phyloP scores from a whole-genome alignment of 805 yeast species.

The Candida coleopterorum region DNA sequence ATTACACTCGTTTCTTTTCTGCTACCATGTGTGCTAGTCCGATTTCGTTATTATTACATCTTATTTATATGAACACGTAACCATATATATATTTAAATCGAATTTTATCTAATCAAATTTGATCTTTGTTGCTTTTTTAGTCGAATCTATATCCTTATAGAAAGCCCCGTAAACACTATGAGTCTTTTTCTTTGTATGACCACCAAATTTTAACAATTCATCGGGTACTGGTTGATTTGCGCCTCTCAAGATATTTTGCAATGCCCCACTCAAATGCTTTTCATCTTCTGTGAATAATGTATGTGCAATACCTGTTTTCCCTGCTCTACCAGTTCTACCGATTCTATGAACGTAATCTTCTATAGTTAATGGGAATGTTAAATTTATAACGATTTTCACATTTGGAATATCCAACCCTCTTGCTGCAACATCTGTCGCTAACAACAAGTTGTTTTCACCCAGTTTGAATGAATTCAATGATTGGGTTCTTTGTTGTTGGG shows the following conservation, averaged over 20 bases:
- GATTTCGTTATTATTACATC: no score
- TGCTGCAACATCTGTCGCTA: conserved; percentile 98
- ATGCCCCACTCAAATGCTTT: conserved; percentile 91
- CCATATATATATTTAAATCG: no score
- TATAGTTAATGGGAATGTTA: conserved; percentile 93
- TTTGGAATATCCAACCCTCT: conserved; percentile 97
- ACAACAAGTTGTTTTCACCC: conserved; percentile 68
- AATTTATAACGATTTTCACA: conserved; percentile 89
- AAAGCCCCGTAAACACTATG: conserved; percentile 98
- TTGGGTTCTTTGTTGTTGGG: conserved; percentile 85
- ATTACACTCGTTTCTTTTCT: no score
- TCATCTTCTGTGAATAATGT: conserved; percentile 96
- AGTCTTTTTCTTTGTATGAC: conserved; percentile 96
- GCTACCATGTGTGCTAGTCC: conserved; percentile 3
- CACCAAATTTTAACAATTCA: conserved; percentile 89
- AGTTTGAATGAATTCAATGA: conserved; percentile 82
- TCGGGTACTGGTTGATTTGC: conserved; percentile 96
- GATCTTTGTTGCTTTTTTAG: conserved; percentile 82
- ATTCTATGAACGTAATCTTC: conserved; percentile 97
- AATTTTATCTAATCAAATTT: conserved; percentile 51
- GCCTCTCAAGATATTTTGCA: conserved; percentile 86
- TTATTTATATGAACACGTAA: no score
- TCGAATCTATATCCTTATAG: conserved; percentile 86
- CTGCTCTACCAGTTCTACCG: conserved; percentile 98
- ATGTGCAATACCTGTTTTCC: conserved; percentile 90